Conservation (phyloP, 1,284 basidiomycete genomes). For the Termitomyces sp. region DNA sequence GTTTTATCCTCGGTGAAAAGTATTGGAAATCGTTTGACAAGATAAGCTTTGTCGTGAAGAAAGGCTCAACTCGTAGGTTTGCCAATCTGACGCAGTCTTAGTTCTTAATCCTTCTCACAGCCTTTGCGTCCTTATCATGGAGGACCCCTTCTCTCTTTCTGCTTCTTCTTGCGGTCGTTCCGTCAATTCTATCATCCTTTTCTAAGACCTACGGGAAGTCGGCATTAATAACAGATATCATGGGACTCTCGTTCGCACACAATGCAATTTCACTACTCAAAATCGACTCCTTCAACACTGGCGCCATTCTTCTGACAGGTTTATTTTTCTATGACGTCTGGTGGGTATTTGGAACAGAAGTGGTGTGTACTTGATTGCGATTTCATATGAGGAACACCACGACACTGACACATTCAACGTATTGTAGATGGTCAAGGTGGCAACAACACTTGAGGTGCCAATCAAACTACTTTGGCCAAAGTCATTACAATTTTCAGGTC, state of each 20-base stretch:
- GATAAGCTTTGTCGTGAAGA: slow-evolving; percentile 40
- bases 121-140: slow-evolving; percentile 42
- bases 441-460: slow-evolving; percentile 88
- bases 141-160: slow-evolving; percentile 64
- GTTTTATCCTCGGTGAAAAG: slow-evolving; percentile 39
- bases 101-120: slow-evolving; percentile 9
- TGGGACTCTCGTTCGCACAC: slow-evolving; percentile 82
- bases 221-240: slow-evolving; percentile 73
- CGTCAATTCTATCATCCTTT: slow-evolving; percentile 67
- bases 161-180: slow-evolving; percentile 58
- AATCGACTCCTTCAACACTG: slow-evolving; percentile 89
- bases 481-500: slow-evolving; percentile 51
- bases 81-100: neutral
- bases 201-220: slow-evolving; percentile 50
- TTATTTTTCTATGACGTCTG: slow-evolving; percentile 89
- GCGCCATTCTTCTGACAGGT: slow-evolving; percentile 71
- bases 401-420: neutral
- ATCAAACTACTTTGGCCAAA: slow-evolving; percentile 90
- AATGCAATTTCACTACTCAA: slow-evolving; percentile 80
- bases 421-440: slow-evolving; percentile 86
- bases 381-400: neutral
- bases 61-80: slow-evolving; percentile 40
- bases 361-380: slow-evolving; percentile 46
- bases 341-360: slow-evolving; percentile 82
- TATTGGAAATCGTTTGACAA: slow-evolving; percentile 53